Base-by-base conservation (phyloP, 345 rosid species). In the Lagerstroemia speciosa region DNA sequence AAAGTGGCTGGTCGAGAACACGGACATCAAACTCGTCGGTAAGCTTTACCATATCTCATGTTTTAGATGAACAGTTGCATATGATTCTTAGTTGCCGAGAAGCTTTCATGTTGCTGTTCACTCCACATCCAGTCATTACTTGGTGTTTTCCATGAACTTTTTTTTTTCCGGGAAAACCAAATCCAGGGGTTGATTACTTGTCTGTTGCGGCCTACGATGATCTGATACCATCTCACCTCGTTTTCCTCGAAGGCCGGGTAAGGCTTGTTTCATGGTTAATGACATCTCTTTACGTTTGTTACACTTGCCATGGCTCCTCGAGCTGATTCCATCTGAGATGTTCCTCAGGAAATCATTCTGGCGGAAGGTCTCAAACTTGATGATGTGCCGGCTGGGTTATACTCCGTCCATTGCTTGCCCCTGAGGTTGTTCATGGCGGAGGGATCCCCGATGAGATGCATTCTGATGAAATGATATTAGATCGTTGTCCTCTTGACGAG, bases 1-100 rank as follows among this genome's bases (percentile, higher is more conserved):
- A 10, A 83, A 85, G 29, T 81, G 95, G 89, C 76, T 93, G 84
- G 89, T 84, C 29, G 90, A 90, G 43, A 87, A 90, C 75, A 90
- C 88, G 16, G 86, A 88, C 78, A 81, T 90, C 80, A 92, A 90
- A 76, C 84, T 90, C 57, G 78, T 92, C n/a, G 98, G 91, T 88
- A 74, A 75, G 83, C 30, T 70, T n/a, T n/a, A n/a, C n/a, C n/a
- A n/a, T n/a, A n/a, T n/a, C n/a, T n/a, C n/a, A n/a, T n/a, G n/a
- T n/a, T n/a, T n/a, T n/a, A n/a, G n/a, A n/a, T n/a, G n/a, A n/a
- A n/a, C n/a, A 43, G 19, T 10, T 43, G 19, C 48, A 48, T 48
- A 48, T 3, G 63, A 62, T 30, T 30, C 16, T 36, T 27, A 33
- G 1, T 22, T 64, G 26, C 34, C 3, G 66, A 20, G 66, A 31